Evolutionary conservation across 2,329 filamentous ascomycete genomes (phyloP), one percentile per base, ranked within the genome.

Genomic region (Fusarium albidum): DNA sequence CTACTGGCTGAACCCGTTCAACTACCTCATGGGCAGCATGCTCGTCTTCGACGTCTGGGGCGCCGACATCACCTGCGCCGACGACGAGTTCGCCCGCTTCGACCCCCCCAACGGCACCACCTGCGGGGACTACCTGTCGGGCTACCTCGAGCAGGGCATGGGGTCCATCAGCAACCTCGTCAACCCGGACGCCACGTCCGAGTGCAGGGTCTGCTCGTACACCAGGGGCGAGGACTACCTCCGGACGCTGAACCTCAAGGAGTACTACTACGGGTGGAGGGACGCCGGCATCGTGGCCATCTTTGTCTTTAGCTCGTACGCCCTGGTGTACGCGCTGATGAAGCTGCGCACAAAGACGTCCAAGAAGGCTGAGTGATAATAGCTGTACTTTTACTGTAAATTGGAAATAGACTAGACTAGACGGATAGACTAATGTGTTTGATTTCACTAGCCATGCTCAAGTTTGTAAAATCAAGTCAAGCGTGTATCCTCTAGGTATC

Each of bases 191-290:
- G 84, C 81, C 0, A 84, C 75, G 0, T 64, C 71, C 0, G 75
- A 69, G 0, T 91, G 88, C 68, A 70, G 71, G 33, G 86, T 90
- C 0, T 91, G 88, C 64, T 76, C 84, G 56, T 90, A 84, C 67
- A 70, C 69, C 2, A 71, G 66, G 14, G 87, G 85, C 0, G 75
- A 79, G 6, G 86, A 88, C 51, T 90, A 87, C 58, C 68, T 90
- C 3, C 63, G 70, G 3, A 83, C 77, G 0, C 57, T 90, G 11
- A 88, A 89, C 65, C 63, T 90, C 8, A 75, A 76, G 2, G 77
- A 84, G 5, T 84, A 88, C 59, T 83, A 78, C 55, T 85, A 85
- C 60, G 87, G 85, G 0, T 91, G 88, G 88, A 78, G 88, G 41
- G 79, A 90, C 69, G 83, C 83, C 0, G 87, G 67, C 0, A 84